These are phyloP conservation scores for Kuraishia floccosa DNA, from an alignment of 805 yeast genomes.

Conservation along the genomic window DNA sequence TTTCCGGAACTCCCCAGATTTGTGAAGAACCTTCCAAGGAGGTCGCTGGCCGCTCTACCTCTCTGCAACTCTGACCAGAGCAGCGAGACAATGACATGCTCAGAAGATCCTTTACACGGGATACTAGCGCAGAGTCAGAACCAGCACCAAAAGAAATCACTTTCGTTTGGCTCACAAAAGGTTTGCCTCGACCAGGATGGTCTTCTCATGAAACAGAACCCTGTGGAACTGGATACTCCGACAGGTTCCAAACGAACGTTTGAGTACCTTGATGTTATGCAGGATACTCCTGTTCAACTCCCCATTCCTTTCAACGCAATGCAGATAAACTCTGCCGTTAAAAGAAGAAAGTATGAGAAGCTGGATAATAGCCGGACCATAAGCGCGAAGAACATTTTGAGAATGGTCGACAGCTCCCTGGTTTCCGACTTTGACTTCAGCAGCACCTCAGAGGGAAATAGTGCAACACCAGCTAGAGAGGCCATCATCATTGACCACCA, in stretches of 20 bases:
- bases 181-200: too few relatives aligned
- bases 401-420: conserved; percentile 25
- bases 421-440: conserved; percentile 19
- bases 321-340: too few relatives aligned
- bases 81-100: too few relatives aligned
- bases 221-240: too few relatives aligned
- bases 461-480: conserved; percentile 4
- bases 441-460: neutral
- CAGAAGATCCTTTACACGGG: too few relatives aligned
- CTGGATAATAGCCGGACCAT: conserved; percentile 23
- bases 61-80: too few relatives aligned
- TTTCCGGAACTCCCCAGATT: neutral
- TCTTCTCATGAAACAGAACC: too few relatives aligned
- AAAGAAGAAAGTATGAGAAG: conserved; percentile 16
- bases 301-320: too few relatives aligned
- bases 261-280: conserved; percentile 8
- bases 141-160: too few relatives aligned
- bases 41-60: neutral
- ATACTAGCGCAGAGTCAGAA: too few relatives aligned
- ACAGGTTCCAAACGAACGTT: conserved; percentile 8
- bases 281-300: too few relatives aligned
- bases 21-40: neutral
- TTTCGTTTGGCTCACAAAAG: too few relatives aligned
- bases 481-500: conserved; percentile 16
- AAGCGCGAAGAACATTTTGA: conserved; percentile 21